phyloP scores from a whole-genome alignment of 169 alveolate species.

The Babesia bovis region DNA sequence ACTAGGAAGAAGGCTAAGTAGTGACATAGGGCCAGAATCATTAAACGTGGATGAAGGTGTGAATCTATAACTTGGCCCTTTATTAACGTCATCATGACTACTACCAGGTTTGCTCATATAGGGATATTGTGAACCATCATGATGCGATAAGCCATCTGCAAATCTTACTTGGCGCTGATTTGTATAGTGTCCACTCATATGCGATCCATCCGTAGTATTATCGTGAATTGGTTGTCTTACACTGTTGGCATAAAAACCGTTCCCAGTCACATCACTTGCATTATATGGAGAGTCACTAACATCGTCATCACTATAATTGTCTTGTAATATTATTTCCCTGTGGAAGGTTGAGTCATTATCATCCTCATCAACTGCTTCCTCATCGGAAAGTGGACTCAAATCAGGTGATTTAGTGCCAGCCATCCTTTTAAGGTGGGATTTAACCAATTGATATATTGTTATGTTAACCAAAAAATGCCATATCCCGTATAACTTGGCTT shows the following conservation, averaged over 20 bases:
- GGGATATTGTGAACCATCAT: background rate
- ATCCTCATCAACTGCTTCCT: slow-evolving; percentile 7
- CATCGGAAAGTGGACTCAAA: slow-evolving; percentile 40
- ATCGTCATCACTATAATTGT: slow-evolving; percentile 22
- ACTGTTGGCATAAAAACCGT: background rate
- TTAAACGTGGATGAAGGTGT: background rate
- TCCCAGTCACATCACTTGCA: background rate
- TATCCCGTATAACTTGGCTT: background rate
- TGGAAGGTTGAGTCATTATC: slow-evolving; percentile 40
- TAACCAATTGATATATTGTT: too few species aligned
- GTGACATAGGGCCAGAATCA: background rate
- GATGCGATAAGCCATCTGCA: background rate
- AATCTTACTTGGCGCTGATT: slow-evolving; percentile 7
- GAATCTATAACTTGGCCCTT: background rate
- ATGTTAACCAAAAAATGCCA: background rate
- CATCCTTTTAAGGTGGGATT: too few species aligned
- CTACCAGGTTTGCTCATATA: background rate
- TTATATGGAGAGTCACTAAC: background rate
- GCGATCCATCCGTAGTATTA: background rate
- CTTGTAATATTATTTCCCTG: slow-evolving; percentile 30
- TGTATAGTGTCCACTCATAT: background rate
- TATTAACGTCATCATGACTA: background rate
- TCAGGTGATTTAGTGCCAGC: background rate
- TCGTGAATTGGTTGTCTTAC: background rate
- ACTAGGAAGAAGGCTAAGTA: slow-evolving; percentile 30